Evolutionary conservation across 2,329 filamentous ascomycete species (phyloP).

Genomic region (Balansia obtecta): DNA sequence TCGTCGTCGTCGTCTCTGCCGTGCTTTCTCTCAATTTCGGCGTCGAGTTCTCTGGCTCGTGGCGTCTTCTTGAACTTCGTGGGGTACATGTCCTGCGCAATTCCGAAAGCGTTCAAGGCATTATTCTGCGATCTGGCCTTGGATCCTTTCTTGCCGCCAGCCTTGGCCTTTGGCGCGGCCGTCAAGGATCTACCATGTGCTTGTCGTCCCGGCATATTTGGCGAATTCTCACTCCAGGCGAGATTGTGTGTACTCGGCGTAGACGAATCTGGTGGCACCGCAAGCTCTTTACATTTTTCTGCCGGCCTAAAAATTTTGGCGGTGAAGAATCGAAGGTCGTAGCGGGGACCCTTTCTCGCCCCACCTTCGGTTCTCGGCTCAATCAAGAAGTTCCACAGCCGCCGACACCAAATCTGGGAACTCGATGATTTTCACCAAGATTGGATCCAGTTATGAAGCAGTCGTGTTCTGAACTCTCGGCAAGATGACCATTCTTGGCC

Average conservation of each 20-base stretch:
- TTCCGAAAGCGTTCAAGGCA: conserved; percentile 44
- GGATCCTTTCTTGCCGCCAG: conserved; percentile 25
- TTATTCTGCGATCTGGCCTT: conserved; percentile 37
- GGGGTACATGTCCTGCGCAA: conserved; percentile 40
- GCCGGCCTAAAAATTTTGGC: conserved; percentile 18
- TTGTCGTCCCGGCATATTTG: conserved; percentile 44
- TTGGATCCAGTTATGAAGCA: too few relatives aligned
- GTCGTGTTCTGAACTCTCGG: not conserved
- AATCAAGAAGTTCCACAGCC: too few relatives aligned
- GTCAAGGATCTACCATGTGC: conserved; percentile 42
- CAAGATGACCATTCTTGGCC: conserved; percentile 29
- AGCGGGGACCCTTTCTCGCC: conserved; percentile 13
- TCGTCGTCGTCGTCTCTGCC: conserved; percentile 31
- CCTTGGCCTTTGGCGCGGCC: conserved; percentile 22
- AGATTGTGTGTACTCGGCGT: not conserved
- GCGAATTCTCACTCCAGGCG: not conserved
- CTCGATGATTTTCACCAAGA: not conserved
- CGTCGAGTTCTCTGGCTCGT: conserved; percentile 39
- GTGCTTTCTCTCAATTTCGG: conserved; percentile 32
- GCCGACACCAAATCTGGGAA: not conserved
- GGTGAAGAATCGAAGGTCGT: conserved; percentile 13
- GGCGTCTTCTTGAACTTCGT: conserved; percentile 34
- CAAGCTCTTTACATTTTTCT: conserved; percentile 15
- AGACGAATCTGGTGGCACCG: not conserved
- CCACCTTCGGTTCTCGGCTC: not conserved